Conservation (phyloP, 345 rosid genomes). For the Cardamine chenopodiifolia region DNA sequence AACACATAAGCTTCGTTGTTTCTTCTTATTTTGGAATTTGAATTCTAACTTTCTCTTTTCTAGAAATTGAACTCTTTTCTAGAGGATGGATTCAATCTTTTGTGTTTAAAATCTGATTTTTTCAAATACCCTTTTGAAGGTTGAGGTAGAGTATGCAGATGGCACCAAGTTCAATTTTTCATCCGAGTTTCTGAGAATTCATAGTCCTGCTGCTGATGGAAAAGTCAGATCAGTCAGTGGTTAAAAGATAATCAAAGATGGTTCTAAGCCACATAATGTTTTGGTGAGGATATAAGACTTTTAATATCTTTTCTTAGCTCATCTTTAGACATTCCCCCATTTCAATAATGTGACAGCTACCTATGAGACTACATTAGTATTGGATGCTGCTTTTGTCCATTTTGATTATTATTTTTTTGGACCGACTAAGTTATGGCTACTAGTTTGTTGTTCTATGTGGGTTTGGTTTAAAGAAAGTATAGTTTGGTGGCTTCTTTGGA, state of each 20-base stretch:
- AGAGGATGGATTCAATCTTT: not conserved
- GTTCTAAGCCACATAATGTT: conserved; percentile 5
- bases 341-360: conserved; percentile 26
- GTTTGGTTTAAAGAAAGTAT: not conserved
- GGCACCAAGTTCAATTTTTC: conserved; percentile 64
- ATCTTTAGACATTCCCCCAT: not conserved
- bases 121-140: conserved; percentile 48
- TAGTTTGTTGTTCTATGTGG: conserved; percentile 27
- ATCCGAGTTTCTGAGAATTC: conserved; percentile 80
- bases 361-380: conserved; percentile 6
- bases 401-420: conserved; percentile 31
- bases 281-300: too few relatives aligned
- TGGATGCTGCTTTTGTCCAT: conserved; percentile 17
- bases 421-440: conserved; percentile 18
- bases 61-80: not conserved
- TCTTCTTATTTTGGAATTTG: not conserved
- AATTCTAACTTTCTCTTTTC: not conserved
- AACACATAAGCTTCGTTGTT: conserved; percentile 49
- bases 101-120: conserved; percentile 23
- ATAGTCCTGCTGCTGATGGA: too few relatives aligned
- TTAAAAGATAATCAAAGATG: conserved; percentile 65
- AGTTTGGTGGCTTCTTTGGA: conserved; percentile 5
- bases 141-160: conserved; percentile 75
- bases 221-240: conserved; percentile 80
- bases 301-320: conserved; percentile 14